Evolutionary conservation across 345 rosid genomes (phyloP), one percentile per base, ranked within the genome.

Genomic region (Salix arbutifolia): DNA sequence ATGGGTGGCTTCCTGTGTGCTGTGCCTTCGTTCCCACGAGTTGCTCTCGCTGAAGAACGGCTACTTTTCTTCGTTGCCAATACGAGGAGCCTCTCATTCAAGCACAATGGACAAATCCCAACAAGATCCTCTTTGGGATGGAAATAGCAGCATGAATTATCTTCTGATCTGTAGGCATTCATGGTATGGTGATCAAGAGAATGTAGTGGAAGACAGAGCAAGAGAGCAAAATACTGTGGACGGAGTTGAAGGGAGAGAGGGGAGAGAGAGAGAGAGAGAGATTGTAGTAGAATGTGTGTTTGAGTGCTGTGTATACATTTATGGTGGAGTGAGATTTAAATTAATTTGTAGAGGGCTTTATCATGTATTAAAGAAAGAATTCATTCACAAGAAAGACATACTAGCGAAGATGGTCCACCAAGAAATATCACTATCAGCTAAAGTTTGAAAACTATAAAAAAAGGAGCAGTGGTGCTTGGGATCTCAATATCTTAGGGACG

Each of bases 31-130:
- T 31, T 64, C 62, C 50, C 65, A 48, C 5, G 17, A 48, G 19
- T 10, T n/a, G 71, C 13, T 53, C 44, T 50, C 12, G 85, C 67
- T 6, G 90, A 83, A 75, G 90, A 50, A 52, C 72, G 73, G 65
- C 68, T 71, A 56, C 86, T 81, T 80, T 89, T 96, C 80, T 88
- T 89, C 73, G 96, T 83, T 69, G 94, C 94, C 79, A 96, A 84
- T 73, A 93, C 60, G 13, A 93, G 80, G 71, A 96, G 99, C 89
- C 94, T 92, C 79, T 96, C 98, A 56, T 89, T 89, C 71, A 96
- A 71, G 85, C 99, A 96, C 10, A 87, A 79, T 31, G 96, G 85
- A 71, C 99, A 96, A 31, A 96, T 91, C 25, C 99, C 99, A 33
- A 92, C 79, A 31, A 85, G 61, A 11, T 72, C 81, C 78, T 86